Conservation (phyloP, 2,329 filamentous ascomycete genomes). For the Capronia epimyces region DNA sequence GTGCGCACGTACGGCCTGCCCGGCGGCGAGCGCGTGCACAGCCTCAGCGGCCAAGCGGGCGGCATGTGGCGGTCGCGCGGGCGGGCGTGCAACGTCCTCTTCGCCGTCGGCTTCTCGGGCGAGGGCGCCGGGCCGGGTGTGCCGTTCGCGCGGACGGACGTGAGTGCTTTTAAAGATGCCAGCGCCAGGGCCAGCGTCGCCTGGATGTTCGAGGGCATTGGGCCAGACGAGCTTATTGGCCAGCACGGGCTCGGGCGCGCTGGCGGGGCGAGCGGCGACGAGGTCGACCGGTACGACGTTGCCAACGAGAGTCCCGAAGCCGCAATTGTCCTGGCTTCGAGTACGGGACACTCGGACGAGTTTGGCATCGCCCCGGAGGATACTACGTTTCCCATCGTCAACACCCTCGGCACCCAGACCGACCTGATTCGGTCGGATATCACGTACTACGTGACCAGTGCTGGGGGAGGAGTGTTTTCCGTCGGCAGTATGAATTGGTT, state of each 20-base stretch:
- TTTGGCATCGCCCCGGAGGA: slow-evolving; percentile 23
- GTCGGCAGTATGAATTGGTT: slow-evolving; percentile 33
- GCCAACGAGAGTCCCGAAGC: slow-evolving; percentile 31
- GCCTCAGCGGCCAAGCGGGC: slow-evolving; percentile 32
- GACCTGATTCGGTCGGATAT: slow-evolving; percentile 30
- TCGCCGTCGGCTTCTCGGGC: slow-evolving; percentile 32
- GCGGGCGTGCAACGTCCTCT: slow-evolving; percentile 31
- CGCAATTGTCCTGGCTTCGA: slow-evolving; percentile 30
- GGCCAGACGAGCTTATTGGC: slow-evolving; percentile 22
- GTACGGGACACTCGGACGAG: slow-evolving; percentile 13
- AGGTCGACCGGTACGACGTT: slow-evolving; percentile 36
- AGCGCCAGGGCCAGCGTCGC: slow-evolving; percentile 14
- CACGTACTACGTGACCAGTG: slow-evolving; percentile 27
- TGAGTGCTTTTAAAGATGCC: neutral
- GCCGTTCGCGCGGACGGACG: slow-evolving; percentile 27
- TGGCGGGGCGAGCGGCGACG: slow-evolving; percentile 34
- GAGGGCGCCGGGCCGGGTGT: slow-evolving; percentile 31
- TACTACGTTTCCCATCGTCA: neutral
- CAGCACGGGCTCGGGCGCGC: slow-evolving; percentile 31
- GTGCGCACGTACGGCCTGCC: slow-evolving; percentile 31
- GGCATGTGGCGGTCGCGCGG: slow-evolving; percentile 35
- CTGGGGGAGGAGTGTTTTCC: slow-evolving; percentile 27
- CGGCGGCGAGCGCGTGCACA: slow-evolving; percentile 31
- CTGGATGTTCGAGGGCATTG: slow-evolving; percentile 26
- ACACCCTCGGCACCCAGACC: slow-evolving; percentile 29